Evolutionary conservation across 352 stramenopile genomes (phyloP).

Genomic region (Pythium rhizo-oryzae): DNA sequence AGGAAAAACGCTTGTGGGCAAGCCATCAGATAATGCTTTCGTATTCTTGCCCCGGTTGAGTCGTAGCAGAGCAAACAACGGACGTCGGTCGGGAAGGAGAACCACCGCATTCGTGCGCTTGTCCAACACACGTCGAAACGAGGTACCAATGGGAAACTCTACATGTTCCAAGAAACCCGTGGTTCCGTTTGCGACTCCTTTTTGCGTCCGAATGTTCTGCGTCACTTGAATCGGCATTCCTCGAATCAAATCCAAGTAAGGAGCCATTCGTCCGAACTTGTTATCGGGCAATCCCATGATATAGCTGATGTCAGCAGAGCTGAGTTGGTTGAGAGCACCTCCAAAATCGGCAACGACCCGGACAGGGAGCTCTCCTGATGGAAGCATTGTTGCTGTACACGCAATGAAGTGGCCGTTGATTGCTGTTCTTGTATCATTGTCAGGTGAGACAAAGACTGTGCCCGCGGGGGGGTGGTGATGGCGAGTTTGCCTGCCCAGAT

Average conservation of each 20-base stretch:
- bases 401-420: slow-evolving; percentile 18
- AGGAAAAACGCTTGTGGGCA: slow-evolving; percentile 7
- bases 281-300: slow-evolving; percentile 13
- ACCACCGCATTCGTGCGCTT: background rate
- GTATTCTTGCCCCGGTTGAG: background rate
- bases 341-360: slow-evolving; percentile 15
- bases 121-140: background rate
- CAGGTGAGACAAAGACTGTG: slow-evolving; percentile 2
- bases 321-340: slow-evolving; percentile 11
- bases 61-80: slow-evolving; percentile 8
- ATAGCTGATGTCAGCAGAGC: background rate
- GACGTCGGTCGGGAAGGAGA: slow-evolving; percentile 2
- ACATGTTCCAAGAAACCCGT: slow-evolving; percentile 12
- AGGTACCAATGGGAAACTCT: slow-evolving; percentile 11
- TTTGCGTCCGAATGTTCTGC: slow-evolving; percentile 19
- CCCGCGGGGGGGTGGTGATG: background rate
- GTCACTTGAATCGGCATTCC: slow-evolving; percentile 26
- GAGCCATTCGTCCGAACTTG: slow-evolving; percentile 15
- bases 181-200: slow-evolving; percentile 22
- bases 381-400: background rate
- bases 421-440: slow-evolving; percentile 10
- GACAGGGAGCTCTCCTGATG: background rate
- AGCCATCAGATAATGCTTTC: background rate
- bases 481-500: background rate
- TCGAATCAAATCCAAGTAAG: slow-evolving; percentile 16